Percentiles rank a stretch among this genome's conserved stretches.
phyloP scores from a whole-genome alignment of 768 basidiomycete genomes.

The Russula virescens region DNA sequence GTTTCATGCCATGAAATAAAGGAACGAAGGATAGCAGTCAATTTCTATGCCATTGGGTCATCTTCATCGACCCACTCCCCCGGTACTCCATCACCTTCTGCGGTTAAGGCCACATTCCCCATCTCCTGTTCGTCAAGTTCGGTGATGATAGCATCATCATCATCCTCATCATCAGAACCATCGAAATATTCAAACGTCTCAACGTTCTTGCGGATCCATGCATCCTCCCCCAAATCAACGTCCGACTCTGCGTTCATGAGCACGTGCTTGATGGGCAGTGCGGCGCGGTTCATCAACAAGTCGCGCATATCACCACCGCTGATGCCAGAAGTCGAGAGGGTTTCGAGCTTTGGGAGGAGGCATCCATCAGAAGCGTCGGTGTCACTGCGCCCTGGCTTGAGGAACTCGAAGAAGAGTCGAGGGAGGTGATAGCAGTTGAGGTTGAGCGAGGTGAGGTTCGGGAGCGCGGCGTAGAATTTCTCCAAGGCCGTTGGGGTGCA shows the following conservation, averaged over 20 bases:
- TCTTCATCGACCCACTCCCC: slow-evolving; percentile 11
- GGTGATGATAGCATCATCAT: slow-evolving; percentile 11
- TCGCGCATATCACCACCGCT: slow-evolving; percentile 37
- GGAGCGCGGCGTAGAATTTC: slow-evolving; percentile 43
- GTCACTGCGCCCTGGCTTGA: slow-evolving; percentile 18
- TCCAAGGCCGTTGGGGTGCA: slow-evolving; percentile 35
- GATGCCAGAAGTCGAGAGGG: slow-evolving; percentile 43
- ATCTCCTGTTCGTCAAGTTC: slow-evolving; percentile 26
- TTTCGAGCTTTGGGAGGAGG: slow-evolving; percentile 48
- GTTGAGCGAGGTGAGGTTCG: slow-evolving; percentile 40
- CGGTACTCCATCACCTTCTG: slow-evolving; percentile 8
- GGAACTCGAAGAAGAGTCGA: slow-evolving; percentile 27
- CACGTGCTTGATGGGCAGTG: slow-evolving; percentile 42
- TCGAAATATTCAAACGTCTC: slow-evolving; percentile 53
- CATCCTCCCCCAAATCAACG: slow-evolving; percentile 38
- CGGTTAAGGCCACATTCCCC: slow-evolving; percentile 18
- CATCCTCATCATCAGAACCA: slow-evolving; percentile 44
- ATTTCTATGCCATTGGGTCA: not conserved
- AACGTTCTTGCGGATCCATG: slow-evolving; percentile 48
- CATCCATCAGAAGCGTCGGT: slow-evolving; percentile 8
- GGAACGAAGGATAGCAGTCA: not conserved
- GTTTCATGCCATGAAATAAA: not conserved
- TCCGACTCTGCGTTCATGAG: slow-evolving; percentile 42
- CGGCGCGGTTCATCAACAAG: slow-evolving; percentile 43
- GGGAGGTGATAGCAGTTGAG: slow-evolving; percentile 35